phyloP scores from a whole-genome alignment of 352 stramenopile genomes.

The Globisporangium mamillatum region DNA sequence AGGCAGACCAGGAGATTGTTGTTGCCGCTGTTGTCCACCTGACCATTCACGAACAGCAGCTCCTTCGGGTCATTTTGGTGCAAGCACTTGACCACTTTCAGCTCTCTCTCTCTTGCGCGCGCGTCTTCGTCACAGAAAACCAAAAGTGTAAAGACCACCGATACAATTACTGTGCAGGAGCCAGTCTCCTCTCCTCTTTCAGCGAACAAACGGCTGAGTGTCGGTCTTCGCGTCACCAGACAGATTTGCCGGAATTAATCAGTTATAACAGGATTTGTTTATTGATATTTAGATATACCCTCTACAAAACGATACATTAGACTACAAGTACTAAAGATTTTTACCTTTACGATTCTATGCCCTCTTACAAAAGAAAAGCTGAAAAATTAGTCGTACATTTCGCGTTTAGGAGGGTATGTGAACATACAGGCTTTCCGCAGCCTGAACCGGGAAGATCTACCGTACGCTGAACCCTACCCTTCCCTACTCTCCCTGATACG shows the following conservation, averaged over 20 bases:
- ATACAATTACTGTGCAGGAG: conserved; percentile 1
- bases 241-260: not conserved
- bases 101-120: not conserved
- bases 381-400: not conserved
- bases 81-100: not conserved
- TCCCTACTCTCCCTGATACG: not conserved
- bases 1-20: not conserved
- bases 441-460: not conserved
- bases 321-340: too few relatives aligned
- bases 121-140: conserved; percentile 1
- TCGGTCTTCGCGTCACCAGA: conserved; percentile 7
- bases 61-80: not conserved
- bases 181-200: conserved; percentile 1
- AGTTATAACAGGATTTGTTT: not conserved
- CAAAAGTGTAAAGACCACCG: not conserved
- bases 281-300: too few relatives aligned
- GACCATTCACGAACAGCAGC: too few relatives aligned
- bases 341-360: too few relatives aligned
- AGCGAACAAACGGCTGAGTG: conserved; percentile 4
- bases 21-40: not conserved
- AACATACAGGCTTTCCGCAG: not conserved
- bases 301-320: too few relatives aligned
- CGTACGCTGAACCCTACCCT: not conserved
- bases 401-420: not conserved
- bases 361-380: too few relatives aligned